A percentile compares a stretch with the other conserved stretches of the same genome.
These are phyloP conservation scores for Codiaeum variegatum DNA, from an alignment of 441 rosid species.

Conservation along the genomic window DNA sequence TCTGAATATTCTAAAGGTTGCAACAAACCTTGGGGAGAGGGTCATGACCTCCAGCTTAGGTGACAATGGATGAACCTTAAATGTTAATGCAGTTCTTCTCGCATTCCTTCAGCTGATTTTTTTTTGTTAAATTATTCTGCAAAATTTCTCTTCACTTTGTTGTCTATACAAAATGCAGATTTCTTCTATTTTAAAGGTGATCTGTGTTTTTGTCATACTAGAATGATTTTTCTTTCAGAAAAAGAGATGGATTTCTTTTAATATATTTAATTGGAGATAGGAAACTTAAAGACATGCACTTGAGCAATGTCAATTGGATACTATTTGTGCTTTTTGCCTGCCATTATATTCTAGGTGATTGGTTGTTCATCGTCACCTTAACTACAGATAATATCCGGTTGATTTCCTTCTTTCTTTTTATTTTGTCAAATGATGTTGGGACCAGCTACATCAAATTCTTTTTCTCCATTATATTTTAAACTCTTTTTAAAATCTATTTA, in stretches of 20 bases:
- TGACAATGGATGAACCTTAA: slow-evolving; percentile 38
- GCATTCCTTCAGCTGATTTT: slow-evolving; percentile 23
- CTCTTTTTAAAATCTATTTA: neutral
- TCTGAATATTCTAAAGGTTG: slow-evolving; percentile 50
- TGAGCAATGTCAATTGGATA: neutral
- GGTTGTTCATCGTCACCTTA: slow-evolving; percentile 6
- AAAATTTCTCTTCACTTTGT: slow-evolving; percentile 1
- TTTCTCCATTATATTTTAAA: neutral
- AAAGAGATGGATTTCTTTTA: neutral
- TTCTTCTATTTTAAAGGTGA: neutral
- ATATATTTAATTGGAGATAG: neutral
- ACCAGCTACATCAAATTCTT: neutral
- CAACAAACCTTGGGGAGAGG: slow-evolving; percentile 95
- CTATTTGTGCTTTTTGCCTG: slow-evolving; percentile 12
- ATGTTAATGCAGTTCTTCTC: slow-evolving; percentile 26
- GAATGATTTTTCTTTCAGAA: neutral
- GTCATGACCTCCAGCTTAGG: slow-evolving; percentile 93
- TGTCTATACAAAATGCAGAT: neutral
- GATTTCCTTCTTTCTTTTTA: neutral
- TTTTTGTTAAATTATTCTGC: slow-evolving; percentile 9
- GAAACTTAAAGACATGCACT: slow-evolving; percentile 9
- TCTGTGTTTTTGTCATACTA: neutral
- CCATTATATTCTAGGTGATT: slow-evolving; percentile 3
- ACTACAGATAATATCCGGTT: neutral
- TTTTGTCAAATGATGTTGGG: neutral